Conservation (phyloP, 140 eudicot genomes). For the Bidens hawaiensis region DNA sequence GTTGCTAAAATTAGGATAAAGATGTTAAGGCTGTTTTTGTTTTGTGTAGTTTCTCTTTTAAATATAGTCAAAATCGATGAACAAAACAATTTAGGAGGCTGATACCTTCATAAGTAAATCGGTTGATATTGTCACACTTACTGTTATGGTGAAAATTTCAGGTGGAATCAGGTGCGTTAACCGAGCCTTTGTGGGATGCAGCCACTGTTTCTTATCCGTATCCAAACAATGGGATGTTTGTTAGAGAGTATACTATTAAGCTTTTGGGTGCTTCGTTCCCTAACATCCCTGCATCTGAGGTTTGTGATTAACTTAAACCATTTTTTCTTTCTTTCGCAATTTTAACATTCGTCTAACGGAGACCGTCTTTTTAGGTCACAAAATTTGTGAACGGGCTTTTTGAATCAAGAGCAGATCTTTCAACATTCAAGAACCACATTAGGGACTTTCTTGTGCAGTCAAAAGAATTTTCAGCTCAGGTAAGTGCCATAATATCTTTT, state of each 20-base stretch:
- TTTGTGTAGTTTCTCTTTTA: background rate
- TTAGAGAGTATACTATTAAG: conserved; percentile 89
- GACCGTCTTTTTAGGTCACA: conserved; percentile 48
- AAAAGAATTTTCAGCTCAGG: conserved; percentile 95
- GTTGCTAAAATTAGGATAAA: background rate
- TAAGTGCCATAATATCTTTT: conserved; percentile 9
- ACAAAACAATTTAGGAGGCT: too few species aligned
- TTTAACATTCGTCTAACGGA: background rate
- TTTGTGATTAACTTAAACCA: background rate
- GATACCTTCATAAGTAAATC: background rate
- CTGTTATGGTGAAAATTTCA: conserved; percentile 24
- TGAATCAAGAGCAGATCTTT: conserved; percentile 67
- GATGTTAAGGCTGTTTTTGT: background rate
- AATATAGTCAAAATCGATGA: too few species aligned
- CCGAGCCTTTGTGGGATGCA: conserved; percentile 91
- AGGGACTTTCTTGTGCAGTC: conserved; percentile 96
- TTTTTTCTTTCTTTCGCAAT: background rate
- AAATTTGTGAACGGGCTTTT: conserved; percentile 81
- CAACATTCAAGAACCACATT: conserved; percentile 85
- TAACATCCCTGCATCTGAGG: conserved; percentile 87
- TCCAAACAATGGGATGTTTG: conserved; percentile 66
- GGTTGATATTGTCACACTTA: background rate
- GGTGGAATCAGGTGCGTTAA: conserved; percentile 77
- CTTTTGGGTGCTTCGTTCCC: conserved; percentile 87
- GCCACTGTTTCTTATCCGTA: conserved; percentile 71